These are phyloP conservation scores for Colletotrichum simmondsii DNA, from an alignment of 2,329 filamentous ascomycete genomes.

Conservation along the genomic window DNA sequence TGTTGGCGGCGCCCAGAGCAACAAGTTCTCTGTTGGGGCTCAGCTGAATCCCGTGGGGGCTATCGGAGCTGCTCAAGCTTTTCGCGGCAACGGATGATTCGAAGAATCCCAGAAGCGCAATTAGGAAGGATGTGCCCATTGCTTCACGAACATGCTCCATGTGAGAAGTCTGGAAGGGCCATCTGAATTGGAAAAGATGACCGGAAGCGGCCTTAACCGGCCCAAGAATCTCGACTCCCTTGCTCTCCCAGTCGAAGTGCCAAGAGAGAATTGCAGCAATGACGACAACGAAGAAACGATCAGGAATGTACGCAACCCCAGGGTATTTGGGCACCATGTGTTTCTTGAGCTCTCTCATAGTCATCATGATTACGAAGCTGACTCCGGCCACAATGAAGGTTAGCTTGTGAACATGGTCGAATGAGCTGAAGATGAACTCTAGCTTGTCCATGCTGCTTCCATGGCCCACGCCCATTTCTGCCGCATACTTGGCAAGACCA, in stretches of 20 bases:
- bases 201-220: constrained; percentile 79
- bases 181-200: constrained; percentile 82
- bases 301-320: constrained; percentile 86
- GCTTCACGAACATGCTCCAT: constrained; percentile 86
- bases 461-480: constrained; percentile 75
- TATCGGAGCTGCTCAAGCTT: constrained; percentile 77
- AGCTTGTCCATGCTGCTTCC: constrained; percentile 90
- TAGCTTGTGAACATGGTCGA: constrained; percentile 74
- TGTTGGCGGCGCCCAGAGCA: constrained; percentile 88
- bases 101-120: constrained; percentile 96
- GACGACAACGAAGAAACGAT: constrained; percentile 90
- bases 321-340: constrained; percentile 83
- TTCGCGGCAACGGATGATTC: constrained; percentile 97
- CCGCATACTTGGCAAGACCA: constrained; percentile 76
- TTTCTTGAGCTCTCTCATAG: constrained; percentile 85
- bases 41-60: constrained; percentile 82
- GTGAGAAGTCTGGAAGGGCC: constrained; percentile 82
- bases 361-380: constrained; percentile 89
- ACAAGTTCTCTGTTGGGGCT: constrained; percentile 95
- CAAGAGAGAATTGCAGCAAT: constrained; percentile 84
- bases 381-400: constrained; percentile 82
- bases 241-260: constrained; percentile 79
- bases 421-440: constrained; percentile 78
- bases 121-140: constrained; percentile 91
- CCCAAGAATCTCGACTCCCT: constrained; percentile 87